Evolutionary conservation across 352 stramenopile genomes (phyloP), one percentile per base, ranked within the genome.

Genomic region (Phytophthora ramorum): DNA sequence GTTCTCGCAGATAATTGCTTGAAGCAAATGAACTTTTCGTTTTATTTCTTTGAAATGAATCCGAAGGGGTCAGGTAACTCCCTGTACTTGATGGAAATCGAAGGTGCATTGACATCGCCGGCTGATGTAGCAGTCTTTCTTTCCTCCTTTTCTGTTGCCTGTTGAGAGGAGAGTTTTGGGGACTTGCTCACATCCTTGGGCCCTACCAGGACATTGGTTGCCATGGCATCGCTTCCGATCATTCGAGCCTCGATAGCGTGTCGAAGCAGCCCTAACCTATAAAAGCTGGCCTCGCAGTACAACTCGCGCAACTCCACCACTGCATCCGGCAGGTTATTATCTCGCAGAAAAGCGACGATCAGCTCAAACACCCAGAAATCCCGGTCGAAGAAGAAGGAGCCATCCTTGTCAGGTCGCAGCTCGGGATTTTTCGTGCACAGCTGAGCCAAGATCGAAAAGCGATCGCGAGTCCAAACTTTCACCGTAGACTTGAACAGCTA

Each of bases 401-500:
- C 54, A 59, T 89, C 78, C 20, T 81, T 79, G 30, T 74, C 65
- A 34, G 82, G 79, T 4, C 49, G 55, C 2, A 93, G 73, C 69
- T 86, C 88, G 6, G 83, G 78, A 35, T 73, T 75, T 2, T 69
- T 83, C 37, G 85, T 91, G 66, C 85, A 93, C 24, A 93, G 72
- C 43, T 93, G 85, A 45, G 85, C 85, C n/a, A 93, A 72, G 60
- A 93, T 87, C 2, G 83, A 93, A 55, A 93, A 93, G 6, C 83
- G 79, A 58, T 93, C 83, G 24, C 85, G 81, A 22, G 81, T 86
- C 83, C 83, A 93, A 47, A 92, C 65, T 17, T 82, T 83, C 20
- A 92, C 80, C 0, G 81, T 93, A 24, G 81, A 88, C 50, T 82
- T 87, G 73, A 87, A 92, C 34, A 93, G 17, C 26, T 19, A 37